phyloP scores from a whole-genome alignment of 345 rosid genomes.

The Ceriops decandra region DNA sequence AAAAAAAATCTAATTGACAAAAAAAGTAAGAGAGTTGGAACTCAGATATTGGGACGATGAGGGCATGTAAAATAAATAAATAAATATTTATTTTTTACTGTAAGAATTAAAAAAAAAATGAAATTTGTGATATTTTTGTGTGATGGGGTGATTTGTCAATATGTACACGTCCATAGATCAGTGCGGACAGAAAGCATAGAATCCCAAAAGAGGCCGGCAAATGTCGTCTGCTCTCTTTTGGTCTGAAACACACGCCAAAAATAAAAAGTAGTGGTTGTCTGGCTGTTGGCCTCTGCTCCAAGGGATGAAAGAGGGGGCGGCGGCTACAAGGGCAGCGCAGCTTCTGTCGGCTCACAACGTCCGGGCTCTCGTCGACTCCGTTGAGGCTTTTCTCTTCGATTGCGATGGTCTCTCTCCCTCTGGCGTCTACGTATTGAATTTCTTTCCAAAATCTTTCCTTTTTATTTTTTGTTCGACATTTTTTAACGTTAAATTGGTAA shows the following conservation, averaged over 20 bases:
- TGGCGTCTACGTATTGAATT: not conserved
- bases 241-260: not conserved
- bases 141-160: too few relatives aligned
- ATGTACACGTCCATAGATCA: too few relatives aligned
- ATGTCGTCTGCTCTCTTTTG: too few relatives aligned
- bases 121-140: too few relatives aligned
- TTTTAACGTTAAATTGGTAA: not conserved
- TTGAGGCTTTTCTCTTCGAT: constrained; percentile 68
- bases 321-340: constrained; percentile 26
- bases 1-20: not conserved
- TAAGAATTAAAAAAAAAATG: too few relatives aligned
- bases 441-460: not conserved
- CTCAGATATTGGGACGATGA: too few relatives aligned
- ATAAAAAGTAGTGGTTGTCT: not conserved
- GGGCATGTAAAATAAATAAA: too few relatives aligned
- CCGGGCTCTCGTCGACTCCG: constrained; percentile 47
- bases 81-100: too few relatives aligned
- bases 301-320: not conserved
- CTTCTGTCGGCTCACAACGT: constrained; percentile 38
- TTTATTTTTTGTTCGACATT: not conserved
- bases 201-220: too few relatives aligned
- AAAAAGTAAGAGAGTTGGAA: too few relatives aligned
- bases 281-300: too few relatives aligned
- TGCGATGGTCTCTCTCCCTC: constrained; percentile 43
- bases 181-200: too few relatives aligned